Percentiles rank a stretch among this genome's conserved stretches.
Evolutionary conservation across 768 basidiomycete genomes (phyloP).

Genomic region (Boletus rex-veris): DNA sequence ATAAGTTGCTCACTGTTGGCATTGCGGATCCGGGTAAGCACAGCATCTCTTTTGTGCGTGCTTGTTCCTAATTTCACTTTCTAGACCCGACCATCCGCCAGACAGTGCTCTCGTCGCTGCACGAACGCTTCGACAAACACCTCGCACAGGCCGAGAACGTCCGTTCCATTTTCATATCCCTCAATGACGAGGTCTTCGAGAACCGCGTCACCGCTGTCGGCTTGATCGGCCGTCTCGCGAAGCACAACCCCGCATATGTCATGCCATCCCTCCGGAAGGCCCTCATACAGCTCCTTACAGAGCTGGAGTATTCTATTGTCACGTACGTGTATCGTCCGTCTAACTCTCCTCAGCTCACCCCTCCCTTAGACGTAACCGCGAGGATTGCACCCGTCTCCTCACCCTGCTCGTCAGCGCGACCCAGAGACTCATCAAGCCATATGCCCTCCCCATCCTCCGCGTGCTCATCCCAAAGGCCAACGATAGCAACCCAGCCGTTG

Average conservation of each 20-base stretch:
- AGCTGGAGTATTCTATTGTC: slow-evolving; percentile 93
- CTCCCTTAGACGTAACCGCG: slow-evolving; percentile 66
- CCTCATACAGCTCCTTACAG: slow-evolving; percentile 92
- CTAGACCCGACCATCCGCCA: slow-evolving; percentile 75
- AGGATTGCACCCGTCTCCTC: slow-evolving; percentile 89
- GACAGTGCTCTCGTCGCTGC: slow-evolving; percentile 80
- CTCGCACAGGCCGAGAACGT: slow-evolving; percentile 98
- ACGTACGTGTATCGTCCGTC: slow-evolving; percentile 47
- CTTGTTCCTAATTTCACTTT: slow-evolving; percentile 6
- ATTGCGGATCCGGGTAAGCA: slow-evolving; percentile 89
- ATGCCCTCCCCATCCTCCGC: slow-evolving; percentile 90
- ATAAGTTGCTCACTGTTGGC: slow-evolving; percentile 91
- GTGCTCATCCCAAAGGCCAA: slow-evolving; percentile 88
- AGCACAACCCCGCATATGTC: slow-evolving; percentile 97
- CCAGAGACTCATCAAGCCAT: slow-evolving; percentile 91
- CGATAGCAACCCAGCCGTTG: slow-evolving; percentile 81
- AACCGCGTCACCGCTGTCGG: slow-evolving; percentile 88
- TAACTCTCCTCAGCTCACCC: not conserved
- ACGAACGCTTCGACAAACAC: slow-evolving; percentile 94
- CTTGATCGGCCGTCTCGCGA: slow-evolving; percentile 89
- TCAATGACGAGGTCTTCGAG: slow-evolving; percentile 95
- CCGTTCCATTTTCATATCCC: slow-evolving; percentile 92
- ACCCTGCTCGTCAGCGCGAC: slow-evolving; percentile 89
- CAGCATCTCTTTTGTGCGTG: not conserved
- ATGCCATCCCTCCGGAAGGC: slow-evolving; percentile 97